Evolutionary conservation across 208 protist species (phyloP).

Genomic region (Sergeia podlipaevii): DNA sequence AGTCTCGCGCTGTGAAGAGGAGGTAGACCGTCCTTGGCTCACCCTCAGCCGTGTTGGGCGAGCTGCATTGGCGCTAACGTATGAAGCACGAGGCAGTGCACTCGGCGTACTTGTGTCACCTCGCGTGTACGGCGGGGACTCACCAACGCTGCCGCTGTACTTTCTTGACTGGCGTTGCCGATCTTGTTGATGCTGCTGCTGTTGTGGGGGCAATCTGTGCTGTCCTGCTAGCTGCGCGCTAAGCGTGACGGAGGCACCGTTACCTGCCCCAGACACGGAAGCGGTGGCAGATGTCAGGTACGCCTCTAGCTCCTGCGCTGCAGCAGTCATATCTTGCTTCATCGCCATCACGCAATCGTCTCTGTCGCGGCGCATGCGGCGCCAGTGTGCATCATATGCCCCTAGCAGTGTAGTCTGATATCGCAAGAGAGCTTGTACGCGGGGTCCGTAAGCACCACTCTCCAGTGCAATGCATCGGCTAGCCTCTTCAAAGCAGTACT

Average conservation of each 20-base stretch:
- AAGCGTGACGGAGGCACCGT: too few relatives aligned
- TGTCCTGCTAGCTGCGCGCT: too few relatives aligned
- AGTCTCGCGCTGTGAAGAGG: conserved; percentile 2
- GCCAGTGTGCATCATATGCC: conserved; percentile 68
- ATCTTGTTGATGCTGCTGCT: too few relatives aligned
- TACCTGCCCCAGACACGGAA: too few relatives aligned
- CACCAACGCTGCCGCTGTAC: too few relatives aligned
- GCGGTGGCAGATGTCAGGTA: conserved; percentile 38
- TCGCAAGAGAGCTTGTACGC: conserved; percentile 33
- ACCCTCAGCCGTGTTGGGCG: conserved; percentile 3
- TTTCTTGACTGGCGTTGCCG: too few relatives aligned
- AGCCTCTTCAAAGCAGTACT: conserved; percentile 70
- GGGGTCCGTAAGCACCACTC: conserved; percentile 27
- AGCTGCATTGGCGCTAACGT: not conserved
- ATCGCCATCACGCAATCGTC: conserved; percentile 45
- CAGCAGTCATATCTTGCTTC: conserved; percentile 55
- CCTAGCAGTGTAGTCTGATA: conserved; percentile 45
- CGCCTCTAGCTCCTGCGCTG: conserved; percentile 63
- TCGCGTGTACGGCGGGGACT: not conserved
- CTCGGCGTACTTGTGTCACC: conserved; percentile 1
- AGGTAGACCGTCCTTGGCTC: too few relatives aligned
- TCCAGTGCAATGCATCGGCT: conserved; percentile 25
- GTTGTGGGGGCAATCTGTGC: too few relatives aligned
- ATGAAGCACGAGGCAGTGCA: not conserved
- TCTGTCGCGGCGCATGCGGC: conserved; percentile 39